A percentile compares a stretch with the other conserved stretches of the same genome.
These are phyloP conservation scores for Ceratobasidium papillatum DNA, from an alignment of 1,284 basidiomycete genomes.

Conservation along the genomic window DNA sequence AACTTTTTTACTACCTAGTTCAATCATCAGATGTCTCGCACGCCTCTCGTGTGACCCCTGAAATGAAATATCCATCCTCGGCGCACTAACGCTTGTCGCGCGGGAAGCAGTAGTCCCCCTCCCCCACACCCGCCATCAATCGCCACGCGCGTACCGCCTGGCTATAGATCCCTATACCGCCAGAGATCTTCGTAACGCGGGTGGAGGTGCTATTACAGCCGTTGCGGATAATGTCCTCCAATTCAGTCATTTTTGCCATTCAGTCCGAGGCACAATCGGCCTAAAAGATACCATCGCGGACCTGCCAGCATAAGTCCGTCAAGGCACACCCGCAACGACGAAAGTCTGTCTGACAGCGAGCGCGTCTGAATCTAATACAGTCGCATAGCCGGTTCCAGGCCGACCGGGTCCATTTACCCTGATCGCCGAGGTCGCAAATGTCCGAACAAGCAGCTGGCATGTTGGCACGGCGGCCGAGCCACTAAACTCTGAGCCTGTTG, in stretches of 20 bases:
- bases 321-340: not conserved
- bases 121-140: not conserved
- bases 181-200: no score
- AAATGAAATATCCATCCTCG: not conserved
- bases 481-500: not conserved
- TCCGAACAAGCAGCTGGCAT: not conserved
- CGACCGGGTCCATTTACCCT: not conserved
- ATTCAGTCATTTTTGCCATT: not conserved
- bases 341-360: no score
- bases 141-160: not conserved
- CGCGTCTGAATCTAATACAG: not conserved
- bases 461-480: not conserved
- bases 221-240: not conserved
- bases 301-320: not conserved
- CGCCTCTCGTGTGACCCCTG: not conserved
- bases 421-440: not conserved
- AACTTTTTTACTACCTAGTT: no score
- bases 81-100: not conserved
- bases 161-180: no score
- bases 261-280: not conserved
- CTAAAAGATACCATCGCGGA: not conserved
- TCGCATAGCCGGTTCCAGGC: not conserved
- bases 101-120: not conserved
- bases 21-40: no score
- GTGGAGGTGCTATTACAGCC: not conserved